Base-by-base conservation (phyloP, 441 rosid genomes). In the Croton setiger region DNA sequence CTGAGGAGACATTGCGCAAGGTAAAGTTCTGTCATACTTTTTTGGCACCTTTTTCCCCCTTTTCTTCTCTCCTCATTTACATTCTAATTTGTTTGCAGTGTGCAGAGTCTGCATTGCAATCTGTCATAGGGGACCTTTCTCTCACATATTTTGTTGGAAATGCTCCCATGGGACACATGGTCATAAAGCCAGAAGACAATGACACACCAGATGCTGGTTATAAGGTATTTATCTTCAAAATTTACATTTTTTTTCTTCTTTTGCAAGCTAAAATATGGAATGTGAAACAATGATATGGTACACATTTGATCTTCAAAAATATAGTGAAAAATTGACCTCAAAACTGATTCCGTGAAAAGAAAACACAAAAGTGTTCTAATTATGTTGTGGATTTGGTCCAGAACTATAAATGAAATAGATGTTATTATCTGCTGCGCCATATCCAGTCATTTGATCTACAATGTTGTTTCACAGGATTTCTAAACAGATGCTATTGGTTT, bases 101-200 rank as follows among this genome's bases (percentile, higher is more conserved):
- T 52, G 97, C 98, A 5, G 98, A 94, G 79, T 83, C 90, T 76
- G 98, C 98, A 67, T 79, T 94, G 48, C 64, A 83, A 63, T 88
- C 87, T 69, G 90, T 90, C 43, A 57, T 92, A 52, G 98, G 97
- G 60, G 90, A 87, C 66, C 87, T 92, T 9, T 85, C 91, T 33
- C 91, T 83, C 64, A 87, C 97, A 15, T 92, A 90, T 79, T 94
- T 92, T 80, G 94, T 87, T 64, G 98, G 99, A 67, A 94, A 92
- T 76, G 93, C 97, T 76, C 99, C 97, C 31, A 94, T 86, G 93
- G 99, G 91, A 69, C 99, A 92, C 76, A 77, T 88, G 83, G 93
- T 70, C 63, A 71, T 82, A 4, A 79, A 82, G 68, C 82, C 80
- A 68, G 81, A 79, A 66, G 63, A 72, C 31, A 27, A 27, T 27